Percentiles rank a stretch among this genome's conserved stretches.
Evolutionary conservation across 495 filamentous ascomycete genomes (phyloP).

Genomic region (Aspergillus leporis): DNA sequence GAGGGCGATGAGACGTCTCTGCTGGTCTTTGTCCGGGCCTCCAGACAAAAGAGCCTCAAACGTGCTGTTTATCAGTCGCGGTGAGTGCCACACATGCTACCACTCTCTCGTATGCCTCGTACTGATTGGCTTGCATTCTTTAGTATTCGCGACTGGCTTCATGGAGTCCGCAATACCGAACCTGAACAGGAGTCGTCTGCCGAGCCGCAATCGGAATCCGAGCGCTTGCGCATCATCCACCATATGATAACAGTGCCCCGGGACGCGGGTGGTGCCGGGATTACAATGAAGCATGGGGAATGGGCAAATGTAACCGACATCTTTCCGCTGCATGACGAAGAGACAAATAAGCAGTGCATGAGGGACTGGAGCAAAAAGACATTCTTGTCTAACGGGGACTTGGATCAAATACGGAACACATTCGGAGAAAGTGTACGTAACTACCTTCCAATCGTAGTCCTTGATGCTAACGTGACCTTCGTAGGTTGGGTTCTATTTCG

Average conservation of each 20-base stretch:
- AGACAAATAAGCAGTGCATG: constrained; percentile 89
- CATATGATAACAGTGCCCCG: constrained; percentile 80
- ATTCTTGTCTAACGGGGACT: constrained; percentile 71
- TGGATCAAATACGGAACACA: constrained; percentile 80
- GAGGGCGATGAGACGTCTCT: constrained; percentile 75
- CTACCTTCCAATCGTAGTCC: neutral
- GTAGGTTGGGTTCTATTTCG: constrained; percentile 90
- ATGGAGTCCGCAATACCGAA: constrained; percentile 77
- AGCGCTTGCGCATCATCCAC: constrained; percentile 82
- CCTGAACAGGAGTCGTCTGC: constrained; percentile 69
- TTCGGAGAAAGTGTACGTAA: constrained; percentile 79
- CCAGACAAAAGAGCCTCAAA: constrained; percentile 38
- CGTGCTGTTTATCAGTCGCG: constrained; percentile 67
- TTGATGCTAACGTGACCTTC: constrained; percentile 8
- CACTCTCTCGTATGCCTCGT: neutral
- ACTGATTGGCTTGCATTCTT: neutral
- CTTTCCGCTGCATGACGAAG: constrained; percentile 85
- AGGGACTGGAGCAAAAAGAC: constrained; percentile 83
- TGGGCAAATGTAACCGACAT: constrained; percentile 85
- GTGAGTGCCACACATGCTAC: constrained; percentile 32
- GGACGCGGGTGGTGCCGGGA: constrained; percentile 85
- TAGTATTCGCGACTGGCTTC: constrained; percentile 94
- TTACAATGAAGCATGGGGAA: constrained; percentile 75
- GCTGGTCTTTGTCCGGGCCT: constrained; percentile 78
- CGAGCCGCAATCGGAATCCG: constrained; percentile 77